These are phyloP conservation scores for Cystofilobasidium macerans DNA, from an alignment of 768 basidiomycete species.

Conservation along the genomic window DNA sequence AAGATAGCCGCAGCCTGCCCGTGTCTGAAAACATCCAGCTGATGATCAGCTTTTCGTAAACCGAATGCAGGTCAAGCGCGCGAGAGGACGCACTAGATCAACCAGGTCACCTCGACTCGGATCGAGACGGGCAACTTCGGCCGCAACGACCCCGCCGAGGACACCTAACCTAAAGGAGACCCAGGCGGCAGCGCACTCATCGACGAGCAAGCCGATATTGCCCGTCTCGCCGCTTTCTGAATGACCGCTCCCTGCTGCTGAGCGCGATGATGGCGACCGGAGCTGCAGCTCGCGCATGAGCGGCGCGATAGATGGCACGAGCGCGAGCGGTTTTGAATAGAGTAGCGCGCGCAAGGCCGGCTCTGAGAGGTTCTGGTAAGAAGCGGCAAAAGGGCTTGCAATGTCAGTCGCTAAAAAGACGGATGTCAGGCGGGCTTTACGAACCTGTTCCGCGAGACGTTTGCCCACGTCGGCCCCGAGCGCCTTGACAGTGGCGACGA, in stretches of 20 bases:
- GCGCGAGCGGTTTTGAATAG: slow-evolving; percentile 73
- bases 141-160: slow-evolving; percentile 58
- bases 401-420: too few species aligned
- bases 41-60: too few species aligned
- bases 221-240: neutral
- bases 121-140: slow-evolving; percentile 74
- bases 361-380: slow-evolving; percentile 55
- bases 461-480: slow-evolving; percentile 66
- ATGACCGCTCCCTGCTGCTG: neutral
- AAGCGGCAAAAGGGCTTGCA: too few species aligned
- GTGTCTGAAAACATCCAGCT: too few species aligned
- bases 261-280: slow-evolving; percentile 47
- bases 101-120: slow-evolving; percentile 71
- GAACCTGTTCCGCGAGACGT: slow-evolving; percentile 44
- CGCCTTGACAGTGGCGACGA: slow-evolving; percentile 69
- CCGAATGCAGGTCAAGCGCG: neutral
- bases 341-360: slow-evolving; percentile 60
- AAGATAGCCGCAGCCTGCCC: slow-evolving; percentile 81
- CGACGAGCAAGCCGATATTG: slow-evolving; percentile 43
- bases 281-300: slow-evolving; percentile 77
- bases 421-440: too few species aligned
- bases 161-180: slow-evolving; percentile 61
- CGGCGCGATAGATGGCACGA: slow-evolving; percentile 60
- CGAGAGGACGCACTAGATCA: slow-evolving; percentile 51
- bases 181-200: slow-evolving; percentile 80